phyloP scores from a whole-genome alignment of 352 stramenopile genomes.

The Phytophthora fragariae region DNA sequence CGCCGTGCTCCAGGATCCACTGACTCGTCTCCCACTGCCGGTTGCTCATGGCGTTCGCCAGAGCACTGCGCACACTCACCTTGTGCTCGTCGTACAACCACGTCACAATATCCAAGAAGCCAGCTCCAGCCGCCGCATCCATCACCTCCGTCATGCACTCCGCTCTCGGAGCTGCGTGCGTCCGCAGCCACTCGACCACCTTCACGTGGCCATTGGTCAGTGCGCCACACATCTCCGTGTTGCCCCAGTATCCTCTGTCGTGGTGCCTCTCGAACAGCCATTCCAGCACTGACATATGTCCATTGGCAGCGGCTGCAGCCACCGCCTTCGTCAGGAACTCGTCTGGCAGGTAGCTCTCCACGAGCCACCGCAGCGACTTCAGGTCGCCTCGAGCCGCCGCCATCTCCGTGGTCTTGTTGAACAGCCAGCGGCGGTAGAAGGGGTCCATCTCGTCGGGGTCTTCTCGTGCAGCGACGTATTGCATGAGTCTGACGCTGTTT shows the following conservation, averaged over 20 bases:
- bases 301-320: conserved; percentile 16
- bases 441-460: conserved; percentile 18
- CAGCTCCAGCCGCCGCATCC: conserved; percentile 21
- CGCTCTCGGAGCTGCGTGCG: conserved; percentile 13
- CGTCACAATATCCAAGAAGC: conserved; percentile 19
- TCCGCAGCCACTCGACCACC: conserved; percentile 26
- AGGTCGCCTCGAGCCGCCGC: conserved; percentile 23
- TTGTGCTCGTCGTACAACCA: conserved; percentile 32
- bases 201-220: conserved; percentile 19
- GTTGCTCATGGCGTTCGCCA: conserved; percentile 26
- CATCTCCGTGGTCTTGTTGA: conserved; percentile 24
- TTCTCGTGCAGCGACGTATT: conserved; percentile 31
- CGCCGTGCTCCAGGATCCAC: conserved; percentile 33
- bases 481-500: conserved; percentile 11
- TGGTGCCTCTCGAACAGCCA: conserved; percentile 30
- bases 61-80: conserved; percentile 2
- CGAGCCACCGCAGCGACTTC: conserved; percentile 18
- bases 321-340: conserved; percentile 36
- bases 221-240: conserved; percentile 30
- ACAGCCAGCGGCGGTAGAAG: conserved; percentile 34
- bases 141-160: conserved; percentile 30
- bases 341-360: conserved; percentile 27
- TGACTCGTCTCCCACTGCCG: conserved; percentile 25
- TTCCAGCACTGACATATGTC: conserved; percentile 31
- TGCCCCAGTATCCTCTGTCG: conserved; percentile 31